These are phyloP conservation scores for Pseudocercospora fuligena DNA, from an alignment of 2,329 filamentous ascomycete genomes.

Conservation along the genomic window DNA sequence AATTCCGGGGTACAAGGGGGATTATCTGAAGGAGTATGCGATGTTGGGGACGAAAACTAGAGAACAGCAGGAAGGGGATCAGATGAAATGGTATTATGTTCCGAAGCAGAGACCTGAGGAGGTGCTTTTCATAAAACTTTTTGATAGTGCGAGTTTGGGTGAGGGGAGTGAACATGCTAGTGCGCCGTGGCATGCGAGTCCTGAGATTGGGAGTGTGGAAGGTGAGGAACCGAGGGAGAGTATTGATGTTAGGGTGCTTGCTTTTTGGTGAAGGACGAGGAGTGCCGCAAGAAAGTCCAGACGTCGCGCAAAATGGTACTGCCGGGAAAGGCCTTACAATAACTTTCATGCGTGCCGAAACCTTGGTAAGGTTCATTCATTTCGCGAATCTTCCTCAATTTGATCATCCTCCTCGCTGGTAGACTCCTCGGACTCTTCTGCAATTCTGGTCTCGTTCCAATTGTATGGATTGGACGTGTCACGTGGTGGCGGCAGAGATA, in stretches of 20 bases:
- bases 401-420: too few relatives aligned
- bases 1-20: conserved; percentile 7
- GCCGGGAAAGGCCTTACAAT: too few relatives aligned
- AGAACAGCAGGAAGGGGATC: too few relatives aligned
- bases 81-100: conserved; percentile 16
- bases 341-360: too few relatives aligned
- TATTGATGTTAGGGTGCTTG: conserved; percentile 9
- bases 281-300: too few relatives aligned
- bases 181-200: conserved; percentile 15
- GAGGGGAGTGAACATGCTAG: not conserved
- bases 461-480: too few relatives aligned
- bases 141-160: conserved; percentile 14
- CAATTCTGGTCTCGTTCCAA: too few relatives aligned
- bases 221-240: conserved; percentile 16
- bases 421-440: too few relatives aligned
- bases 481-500: too few relatives aligned
- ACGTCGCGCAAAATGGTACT: too few relatives aligned
- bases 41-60: conserved; percentile 7
- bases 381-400: too few relatives aligned
- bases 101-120: conserved; percentile 12
- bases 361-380: too few relatives aligned
- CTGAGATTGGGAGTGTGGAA: conserved; percentile 10
- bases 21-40: conserved; percentile 19
- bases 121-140: conserved; percentile 19
- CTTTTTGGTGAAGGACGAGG: not conserved